These are phyloP conservation scores for Tylopilus intermedius DNA, from an alignment of 768 basidiomycete species.

Conservation along the genomic window DNA sequence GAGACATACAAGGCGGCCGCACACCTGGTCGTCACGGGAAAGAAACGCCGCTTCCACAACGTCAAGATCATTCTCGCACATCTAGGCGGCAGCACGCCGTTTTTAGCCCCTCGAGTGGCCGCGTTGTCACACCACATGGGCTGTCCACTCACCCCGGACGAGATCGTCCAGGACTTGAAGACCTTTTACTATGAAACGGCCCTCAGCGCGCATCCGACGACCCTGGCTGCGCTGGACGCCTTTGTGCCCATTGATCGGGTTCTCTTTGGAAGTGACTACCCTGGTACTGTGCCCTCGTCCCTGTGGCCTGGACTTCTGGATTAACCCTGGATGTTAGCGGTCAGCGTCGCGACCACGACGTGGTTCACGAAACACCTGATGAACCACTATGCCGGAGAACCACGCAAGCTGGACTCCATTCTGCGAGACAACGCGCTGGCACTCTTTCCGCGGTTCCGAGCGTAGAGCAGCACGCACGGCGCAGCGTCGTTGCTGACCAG, in stretches of 20 bases:
- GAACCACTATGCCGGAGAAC: constrained; percentile 41
- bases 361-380: constrained; percentile 61
- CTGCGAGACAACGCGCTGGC: constrained; percentile 46
- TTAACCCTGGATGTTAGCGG: constrained; percentile 38
- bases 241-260: constrained; percentile 50
- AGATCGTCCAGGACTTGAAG: constrained; percentile 65
- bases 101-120: constrained; percentile 65
- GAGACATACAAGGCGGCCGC: constrained; percentile 81
- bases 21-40: constrained; percentile 68
- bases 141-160: constrained; percentile 53
- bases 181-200: constrained; percentile 75
- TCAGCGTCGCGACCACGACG: constrained; percentile 45
- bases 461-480: background rate
- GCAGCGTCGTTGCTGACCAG: background rate
- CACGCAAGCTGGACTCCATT: constrained; percentile 39
- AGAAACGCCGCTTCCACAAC: constrained; percentile 56
- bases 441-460: constrained; percentile 44
- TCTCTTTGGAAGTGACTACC: constrained; percentile 74
- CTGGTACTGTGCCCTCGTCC: constrained; percentile 41
- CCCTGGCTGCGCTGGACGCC: constrained; percentile 44
- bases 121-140: constrained; percentile 68
- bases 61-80: constrained; percentile 69
- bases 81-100: constrained; percentile 63
- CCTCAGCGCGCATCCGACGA: constrained; percentile 52
- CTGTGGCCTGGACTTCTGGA: background rate